Evolutionary conservation across 345 rosid species (phyloP), one percentile per base, ranked within the genome.

Genomic region (Lumnitzera racemosa): DNA sequence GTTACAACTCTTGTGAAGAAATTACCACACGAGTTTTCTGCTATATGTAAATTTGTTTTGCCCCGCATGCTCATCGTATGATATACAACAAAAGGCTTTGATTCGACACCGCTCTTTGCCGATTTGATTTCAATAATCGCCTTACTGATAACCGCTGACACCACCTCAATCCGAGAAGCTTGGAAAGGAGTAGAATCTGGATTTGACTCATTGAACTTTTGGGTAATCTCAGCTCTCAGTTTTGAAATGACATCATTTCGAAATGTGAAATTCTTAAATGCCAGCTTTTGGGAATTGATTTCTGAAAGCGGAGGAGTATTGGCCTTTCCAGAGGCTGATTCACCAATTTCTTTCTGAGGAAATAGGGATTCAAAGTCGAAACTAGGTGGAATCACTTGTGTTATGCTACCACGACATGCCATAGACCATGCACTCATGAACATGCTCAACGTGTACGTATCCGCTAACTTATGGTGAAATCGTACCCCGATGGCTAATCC

Each of bases 391-490:
- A 12, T 24, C 17, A 31, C 5, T 24, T 48, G 62, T 4, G 15
- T 31, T 11, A 48, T 9, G 46, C 27, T 9, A 17, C 70, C 64
- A 15, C 61, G 61, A 48, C 64, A 66, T 15, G 53, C 53, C 16
- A 15, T 41, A 31, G 73, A 70, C 78, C 81, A 73, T 13, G 49
- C 70, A 15, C 52, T 57, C 16, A 67, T 2, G 55, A 73, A 64
- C 9, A 50, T 10, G n/a, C 53, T 53, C 0, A 64, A 12, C 14
- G 74, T 62, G 36, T 17, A 66, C 27, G 58, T 70, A 51, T 77
- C 81, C 0, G 55, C 65, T 8, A 73, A 11, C 53, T 57, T 64
- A 57, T 73, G 78, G 0, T 55, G 49, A 12, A 67, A 3, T 15
- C 57, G 49, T 7, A 55, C 31, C 14, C 65, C 72, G 2, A 73